Percentiles rank a stretch among this genome's conserved stretches.
These are phyloP conservation scores for Caryocar brasiliense DNA, from an alignment of 441 rosid genomes.

Conservation along the genomic window DNA sequence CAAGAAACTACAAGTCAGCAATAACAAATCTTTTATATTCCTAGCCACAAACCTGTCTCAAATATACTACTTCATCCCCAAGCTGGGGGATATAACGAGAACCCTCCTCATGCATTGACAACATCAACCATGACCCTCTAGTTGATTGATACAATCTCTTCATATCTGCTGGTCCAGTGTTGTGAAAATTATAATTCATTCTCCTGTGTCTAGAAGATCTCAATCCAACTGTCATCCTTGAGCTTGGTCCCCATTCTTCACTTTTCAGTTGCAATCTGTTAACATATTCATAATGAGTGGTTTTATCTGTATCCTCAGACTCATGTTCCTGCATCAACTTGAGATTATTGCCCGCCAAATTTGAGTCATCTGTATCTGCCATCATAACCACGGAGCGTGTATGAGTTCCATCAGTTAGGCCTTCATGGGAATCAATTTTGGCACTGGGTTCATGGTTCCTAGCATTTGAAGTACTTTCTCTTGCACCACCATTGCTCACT, in stretches of 20 bases:
- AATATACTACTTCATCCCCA: conserved; percentile 79
- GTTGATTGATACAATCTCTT: conserved; percentile 42
- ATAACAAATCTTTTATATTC: background rate
- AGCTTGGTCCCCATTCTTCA: conserved; percentile 62
- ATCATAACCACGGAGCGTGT: conserved; percentile 27
- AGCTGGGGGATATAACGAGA: conserved; percentile 87
- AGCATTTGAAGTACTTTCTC: conserved; percentile 39
- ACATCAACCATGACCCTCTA: conserved; percentile 72
- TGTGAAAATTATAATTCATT: conserved; percentile 48
- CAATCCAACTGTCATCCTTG: conserved; percentile 55
- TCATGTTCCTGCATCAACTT: conserved; percentile 25
- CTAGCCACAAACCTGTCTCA: conserved; percentile 66
- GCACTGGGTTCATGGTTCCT: conserved; percentile 26
- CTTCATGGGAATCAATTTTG: conserved; percentile 30
- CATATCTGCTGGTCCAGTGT: conserved; percentile 42
- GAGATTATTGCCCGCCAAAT: conserved; percentile 6
- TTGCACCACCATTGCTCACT: conserved; percentile 27
- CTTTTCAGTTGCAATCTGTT: conserved; percentile 36
- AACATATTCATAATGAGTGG: conserved; percentile 15
- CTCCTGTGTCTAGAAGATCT: conserved; percentile 88
- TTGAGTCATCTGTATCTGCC: conserved; percentile 23
- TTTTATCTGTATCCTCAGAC: conserved; percentile 24
- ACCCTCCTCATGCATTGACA: conserved; percentile 79
- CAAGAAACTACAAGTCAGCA: background rate
- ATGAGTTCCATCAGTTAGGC: conserved; percentile 28